Base-by-base conservation (phyloP, 805 yeast species). In the Candida manassasensis region DNA sequence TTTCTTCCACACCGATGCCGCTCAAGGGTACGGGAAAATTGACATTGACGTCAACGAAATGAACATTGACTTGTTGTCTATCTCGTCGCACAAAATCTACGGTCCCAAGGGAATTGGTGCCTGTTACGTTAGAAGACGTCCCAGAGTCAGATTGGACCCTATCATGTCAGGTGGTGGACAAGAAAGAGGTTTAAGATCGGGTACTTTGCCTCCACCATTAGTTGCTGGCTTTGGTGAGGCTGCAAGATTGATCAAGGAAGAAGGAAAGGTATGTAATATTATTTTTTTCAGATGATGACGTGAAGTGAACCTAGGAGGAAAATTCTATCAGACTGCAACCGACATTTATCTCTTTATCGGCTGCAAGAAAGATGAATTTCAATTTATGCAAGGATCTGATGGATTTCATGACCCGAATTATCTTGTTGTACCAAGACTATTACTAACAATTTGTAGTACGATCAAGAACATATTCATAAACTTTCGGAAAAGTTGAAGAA, bases 61-160 rank as follows among this genome's bases (percentile, higher is more conserved):
- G 81, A 89, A 93, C 59, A 85, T 93, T 49, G 98, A 93, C 61
- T 65, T 90, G 47, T 69, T 93, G 81, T 87, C 96, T 15, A 84
- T 93, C 42, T 86, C 96, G 1, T 89, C 96, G 2, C 98, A 93
- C 66, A 93, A 93, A 67, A 81, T 93, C 43, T 93, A 93, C 63
- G 98, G 98, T 4, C 98, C 98, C 48, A 93, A 82, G 77, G 98
- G 98, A 43, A 77, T 88, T 41, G 98, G 98, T 52, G 98, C 98
- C 7, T 71, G 89, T 48, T 93, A 75, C 55, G 90, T 93, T 26
- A 81, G 98, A 67, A 84, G 98, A 73, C 82, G 98, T 63, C 98
- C 98, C 43, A 81, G 98, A 65, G 98, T 93, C 33, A 84, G 98
- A 74, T 59, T 93, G 42, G 97, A 89, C 45, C 96, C 98, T 15